Conservation (phyloP, 164 flowering plant genomes). For the grape (Vitis vinifera) region DNA sequence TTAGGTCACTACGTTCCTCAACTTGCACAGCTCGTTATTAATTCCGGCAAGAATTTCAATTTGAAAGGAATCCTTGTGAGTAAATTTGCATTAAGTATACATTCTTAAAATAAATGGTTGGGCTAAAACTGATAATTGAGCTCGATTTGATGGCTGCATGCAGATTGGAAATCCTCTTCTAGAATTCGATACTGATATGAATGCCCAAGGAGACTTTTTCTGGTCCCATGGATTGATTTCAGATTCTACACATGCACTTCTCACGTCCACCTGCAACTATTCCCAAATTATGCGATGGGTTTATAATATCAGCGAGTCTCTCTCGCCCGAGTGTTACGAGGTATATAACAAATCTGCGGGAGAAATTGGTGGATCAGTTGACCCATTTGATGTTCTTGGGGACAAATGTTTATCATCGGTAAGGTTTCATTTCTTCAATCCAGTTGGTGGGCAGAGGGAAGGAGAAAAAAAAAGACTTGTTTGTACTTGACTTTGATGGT, state of each 20-base stretch:
- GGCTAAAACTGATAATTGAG: too few relatives aligned
- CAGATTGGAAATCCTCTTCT: conserved; percentile 8
- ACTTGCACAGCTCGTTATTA: conserved; percentile 56
- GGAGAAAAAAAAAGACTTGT: neutral
- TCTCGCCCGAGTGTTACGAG: conserved; percentile 52
- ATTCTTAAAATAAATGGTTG: too few relatives aligned
- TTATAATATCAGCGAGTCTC: conserved; percentile 27
- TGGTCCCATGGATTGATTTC: conserved; percentile 85
- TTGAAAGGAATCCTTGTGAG: conserved; percentile 82
- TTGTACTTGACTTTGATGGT: neutral
- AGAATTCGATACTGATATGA: conserved; percentile 60
- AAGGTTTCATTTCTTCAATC: conserved; percentile 28
- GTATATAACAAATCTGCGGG: conserved; percentile 47
- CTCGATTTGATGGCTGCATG: too few relatives aligned
- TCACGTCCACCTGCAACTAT: conserved; percentile 63
- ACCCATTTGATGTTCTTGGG: conserved; percentile 69
- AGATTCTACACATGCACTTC: conserved; percentile 56
- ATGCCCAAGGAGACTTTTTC: conserved; percentile 65
- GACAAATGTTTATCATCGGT: conserved; percentile 72
- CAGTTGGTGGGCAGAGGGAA: conserved; percentile 6
- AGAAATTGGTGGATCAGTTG: conserved; percentile 63
- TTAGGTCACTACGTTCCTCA: conserved; percentile 84
- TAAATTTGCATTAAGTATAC: neutral
- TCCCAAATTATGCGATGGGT: conserved; percentile 42
- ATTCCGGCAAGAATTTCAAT: conserved; percentile 62